Base-by-base conservation (phyloP, 768 basidiomycete genomes). In the Russula ochroleuca region DNA sequence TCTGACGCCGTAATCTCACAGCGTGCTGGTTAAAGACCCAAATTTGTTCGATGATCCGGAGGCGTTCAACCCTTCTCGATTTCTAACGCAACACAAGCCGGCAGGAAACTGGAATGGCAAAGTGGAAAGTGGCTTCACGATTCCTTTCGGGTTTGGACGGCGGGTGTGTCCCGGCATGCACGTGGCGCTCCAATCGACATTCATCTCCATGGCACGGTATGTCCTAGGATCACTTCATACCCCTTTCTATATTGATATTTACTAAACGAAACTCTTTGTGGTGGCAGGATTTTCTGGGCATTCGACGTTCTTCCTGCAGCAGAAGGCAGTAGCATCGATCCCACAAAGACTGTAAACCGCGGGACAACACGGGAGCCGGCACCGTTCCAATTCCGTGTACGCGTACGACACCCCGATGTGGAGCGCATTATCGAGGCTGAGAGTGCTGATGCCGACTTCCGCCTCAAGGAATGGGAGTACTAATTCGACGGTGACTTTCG, bases 81-180 rank as follows among this genome's bases (percentile, higher is more conserved):
- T 72, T 33, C 64, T 69, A 5, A 33, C 45, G 9, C 48, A 62
- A 33, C 59, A 55, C 31, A 41, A 38, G 13, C 38, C 40, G 9
- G 38, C 2, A 19, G 61, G 54, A 31, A 61, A 50, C n/a, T 53
- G 59, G 57, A 47, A 40, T 28, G 59, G 53, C 25, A 64, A 62
- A 10, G 40, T 65, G 15, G 64, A 65, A 43, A 50, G 43, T 19
- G 62, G 64, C 17, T 67, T 68, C 45, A 65, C 57, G 9, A 21
- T 68, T 1, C 69, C 62, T 15, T 70, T 71, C 25, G 70, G 69
- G 10, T 71, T 67, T 23, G 69, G 69, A 19, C 64, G 70, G 7
- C 50, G 67, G 8, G 64, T 69, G 25, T 70, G 67, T 50, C 67
- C 69, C 0, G 70, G 69, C 0, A 58, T 68, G 25, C 62, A 71